Base-by-base conservation (phyloP, 768 basidiomycete genomes). In the Phanerodontia chrysosporium region DNA sequence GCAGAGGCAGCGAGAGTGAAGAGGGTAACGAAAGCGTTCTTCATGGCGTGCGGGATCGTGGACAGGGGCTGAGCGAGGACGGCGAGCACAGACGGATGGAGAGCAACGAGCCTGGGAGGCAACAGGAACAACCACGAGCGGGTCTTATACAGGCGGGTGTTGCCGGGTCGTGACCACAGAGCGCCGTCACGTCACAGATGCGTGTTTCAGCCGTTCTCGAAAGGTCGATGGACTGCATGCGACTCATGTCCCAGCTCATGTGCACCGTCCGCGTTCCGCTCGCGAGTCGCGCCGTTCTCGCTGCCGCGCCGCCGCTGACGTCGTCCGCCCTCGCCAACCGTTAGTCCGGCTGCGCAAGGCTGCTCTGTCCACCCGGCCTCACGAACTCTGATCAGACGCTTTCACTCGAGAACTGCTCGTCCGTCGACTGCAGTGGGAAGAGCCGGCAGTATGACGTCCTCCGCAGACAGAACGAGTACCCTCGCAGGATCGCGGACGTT, bases 21-120 rank as follows among this genome's bases (percentile, higher is more conserved):
- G 64, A 82, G 57, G 55, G 77, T 66, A 49, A 75, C 66, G 58
- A 73, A 10, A 44, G 27, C 35, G 56, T 60, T 81, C 85, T 86
- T 86, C 66, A 70, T 75, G 63, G 64, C 49, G 42, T 52, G 35
- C 57, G 53, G 61, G 65, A 64, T 53, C 69, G 61, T 48, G 58
- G 35, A 45, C 22, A 25, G 45, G 60, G 49, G 62, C 29, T 45
- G 49, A 60, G 65, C 58, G 67, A 63, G 24, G 52, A 59, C 28
- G 42, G 65, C 55, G 62, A 62, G 65, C 57, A 65, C 64, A 64
- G 63, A 72, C 65, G 62, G 66, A 66, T 68, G 64, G 68, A 64
- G 63, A 60, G 57, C 63, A 62, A 57, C 61, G 62, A 65, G 62
- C 63, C 57, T 65, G 69, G 61, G 62, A 57, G 62, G 62, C 53